phyloP scores from a whole-genome alignment of 371 early-diverging fungal genomes.

The Mortierella sp. region DNA sequence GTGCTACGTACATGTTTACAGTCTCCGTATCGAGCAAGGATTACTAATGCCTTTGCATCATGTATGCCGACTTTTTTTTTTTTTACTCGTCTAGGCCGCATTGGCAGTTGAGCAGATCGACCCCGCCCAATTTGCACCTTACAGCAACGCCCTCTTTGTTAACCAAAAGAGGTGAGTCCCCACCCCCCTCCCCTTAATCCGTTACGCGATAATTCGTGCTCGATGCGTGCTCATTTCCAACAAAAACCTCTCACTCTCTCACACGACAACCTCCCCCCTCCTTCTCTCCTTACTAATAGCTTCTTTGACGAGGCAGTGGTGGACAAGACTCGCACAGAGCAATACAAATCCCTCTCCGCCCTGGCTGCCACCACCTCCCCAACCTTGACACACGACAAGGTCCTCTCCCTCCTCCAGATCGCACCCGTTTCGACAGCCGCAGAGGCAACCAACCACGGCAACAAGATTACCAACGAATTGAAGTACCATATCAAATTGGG shows the following conservation, averaged over 20 bases:
- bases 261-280: not conserved
- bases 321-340: conserved; percentile 64
- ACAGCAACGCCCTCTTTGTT: conserved; percentile 71
- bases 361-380: conserved; percentile 62
- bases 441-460: conserved; percentile 49
- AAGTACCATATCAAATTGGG: conserved; percentile 77
- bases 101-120: conserved; percentile 82
- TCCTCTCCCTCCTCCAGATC: conserved; percentile 63
- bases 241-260: not conserved
- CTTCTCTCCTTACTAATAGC: conserved; percentile 21
- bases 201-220: not conserved
- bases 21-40: not conserved
- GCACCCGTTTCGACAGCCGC: conserved; percentile 60
- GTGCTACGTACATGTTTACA: not conserved
- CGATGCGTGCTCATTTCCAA: not conserved
- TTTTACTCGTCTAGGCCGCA: conserved; percentile 62
- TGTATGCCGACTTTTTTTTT: not conserved
- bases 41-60: not conserved
- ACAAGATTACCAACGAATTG: conserved; percentile 71
- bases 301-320: conserved; percentile 81
- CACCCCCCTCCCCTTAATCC: not conserved
- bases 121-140: conserved; percentile 67
- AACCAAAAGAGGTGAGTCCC: conserved; percentile 68
- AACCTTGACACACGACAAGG: conserved; percentile 55
- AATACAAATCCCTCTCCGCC: conserved; percentile 63